Percentiles rank a stretch among this genome's conserved stretches.
Conservation (phyloP, 768 basidiomycete species). For the Termitomyces sp. region DNA sequence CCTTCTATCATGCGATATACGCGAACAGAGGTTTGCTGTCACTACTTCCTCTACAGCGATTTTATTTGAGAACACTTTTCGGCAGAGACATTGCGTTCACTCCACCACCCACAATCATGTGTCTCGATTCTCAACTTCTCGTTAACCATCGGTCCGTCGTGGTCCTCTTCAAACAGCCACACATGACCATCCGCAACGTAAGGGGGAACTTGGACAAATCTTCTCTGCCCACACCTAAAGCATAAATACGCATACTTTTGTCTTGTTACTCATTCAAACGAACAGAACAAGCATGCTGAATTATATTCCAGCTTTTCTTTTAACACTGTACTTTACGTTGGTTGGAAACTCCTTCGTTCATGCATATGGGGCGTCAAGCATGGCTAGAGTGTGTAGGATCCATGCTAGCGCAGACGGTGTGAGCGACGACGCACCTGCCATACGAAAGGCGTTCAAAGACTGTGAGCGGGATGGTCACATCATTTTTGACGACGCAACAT, state of each 20-base stretch:
- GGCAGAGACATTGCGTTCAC: background rate
- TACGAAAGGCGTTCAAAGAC: slow-evolving; percentile 16
- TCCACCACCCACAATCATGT: background rate
- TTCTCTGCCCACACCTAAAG: background rate
- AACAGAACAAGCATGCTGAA: background rate
- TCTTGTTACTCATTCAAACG: background rate
- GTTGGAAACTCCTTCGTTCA: background rate
- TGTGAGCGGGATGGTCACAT: slow-evolving; percentile 18
- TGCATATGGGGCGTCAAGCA: background rate
- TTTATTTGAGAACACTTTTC: background rate
- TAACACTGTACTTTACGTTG: background rate
- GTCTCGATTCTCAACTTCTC: background rate
- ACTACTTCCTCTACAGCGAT: background rate
- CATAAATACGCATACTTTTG: background rate
- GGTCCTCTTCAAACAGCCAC: background rate
- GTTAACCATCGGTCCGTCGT: background rate
- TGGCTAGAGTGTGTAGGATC: slow-evolving; percentile 14
- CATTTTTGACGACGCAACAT: slow-evolving; percentile 26
- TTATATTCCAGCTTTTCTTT: background rate
- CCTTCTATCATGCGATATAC: background rate
- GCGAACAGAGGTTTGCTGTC: background rate
- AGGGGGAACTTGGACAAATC: background rate
- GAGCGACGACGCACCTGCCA: slow-evolving; percentile 22
- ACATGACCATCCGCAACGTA: background rate
- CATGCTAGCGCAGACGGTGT: slow-evolving; percentile 16